A percentile compares a stretch with the other conserved stretches of the same genome.
These are phyloP conservation scores for Rosa rugosa DNA, from an alignment of 306 rosid genomes.

Conservation along the genomic window DNA sequence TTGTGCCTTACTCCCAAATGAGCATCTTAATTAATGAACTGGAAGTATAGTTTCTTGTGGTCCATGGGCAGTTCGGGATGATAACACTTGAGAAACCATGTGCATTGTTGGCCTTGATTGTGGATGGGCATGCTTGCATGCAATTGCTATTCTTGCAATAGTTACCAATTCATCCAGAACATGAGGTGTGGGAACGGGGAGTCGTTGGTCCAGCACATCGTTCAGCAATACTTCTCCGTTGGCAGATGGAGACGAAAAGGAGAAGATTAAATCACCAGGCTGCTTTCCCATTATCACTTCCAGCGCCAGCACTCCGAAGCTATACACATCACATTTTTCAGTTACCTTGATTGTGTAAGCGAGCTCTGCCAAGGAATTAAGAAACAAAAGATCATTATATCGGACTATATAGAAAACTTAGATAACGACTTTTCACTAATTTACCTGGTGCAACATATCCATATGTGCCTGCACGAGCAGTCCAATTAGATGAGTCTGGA, in stretches of 20 bases:
- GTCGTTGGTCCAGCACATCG: slow-evolving; percentile 14
- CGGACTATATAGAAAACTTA: no score
- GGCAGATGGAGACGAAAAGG: background rate
- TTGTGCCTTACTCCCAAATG: no score
- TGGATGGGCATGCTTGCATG: background rate
- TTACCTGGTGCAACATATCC: slow-evolving; percentile 18
- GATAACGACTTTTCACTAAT: background rate
- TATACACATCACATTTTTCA: no score
- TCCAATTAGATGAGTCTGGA: background rate
- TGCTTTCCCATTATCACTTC: slow-evolving; percentile 13
- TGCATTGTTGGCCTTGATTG: slow-evolving; percentile 18
- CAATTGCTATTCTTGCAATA: background rate
- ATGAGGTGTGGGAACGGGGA: background rate
- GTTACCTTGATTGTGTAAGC: no score
- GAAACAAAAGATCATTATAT: background rate
- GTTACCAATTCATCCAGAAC: slow-evolving; percentile 2
- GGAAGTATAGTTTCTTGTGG: no score
- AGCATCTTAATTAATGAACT: no score
- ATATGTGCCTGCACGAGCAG: slow-evolving; percentile 12
- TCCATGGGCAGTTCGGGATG: background rate
- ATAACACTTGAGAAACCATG: background rate
- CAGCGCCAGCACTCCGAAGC: no score
- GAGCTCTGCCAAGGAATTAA: background rate
- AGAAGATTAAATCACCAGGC: slow-evolving; percentile 16
- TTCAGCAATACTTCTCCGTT: background rate